Conservation (phyloP, 345 rosid species). For the Tarenaya hassleriana region DNA sequence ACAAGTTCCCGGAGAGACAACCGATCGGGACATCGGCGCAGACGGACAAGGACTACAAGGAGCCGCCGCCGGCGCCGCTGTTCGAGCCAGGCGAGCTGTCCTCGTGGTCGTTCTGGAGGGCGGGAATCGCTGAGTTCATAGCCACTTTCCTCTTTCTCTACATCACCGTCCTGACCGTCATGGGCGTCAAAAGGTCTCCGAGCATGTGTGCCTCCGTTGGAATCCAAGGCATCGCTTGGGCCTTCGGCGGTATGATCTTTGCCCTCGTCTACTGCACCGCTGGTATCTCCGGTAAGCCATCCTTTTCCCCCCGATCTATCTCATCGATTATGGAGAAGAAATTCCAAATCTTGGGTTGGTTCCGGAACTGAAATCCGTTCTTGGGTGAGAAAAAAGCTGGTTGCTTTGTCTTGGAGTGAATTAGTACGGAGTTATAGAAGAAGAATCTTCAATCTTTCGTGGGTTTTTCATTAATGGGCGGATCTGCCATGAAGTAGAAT, state of each 20-base stretch:
- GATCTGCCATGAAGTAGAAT: too few species aligned
- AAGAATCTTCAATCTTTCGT: too few species aligned
- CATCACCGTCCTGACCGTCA: conserved; percentile 39
- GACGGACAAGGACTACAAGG: conserved; percentile 43
- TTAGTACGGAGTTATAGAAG: too few species aligned
- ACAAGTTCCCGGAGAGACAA: conserved; percentile 42
- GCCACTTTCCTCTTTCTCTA: conserved; percentile 41
- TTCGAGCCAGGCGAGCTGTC: conserved; percentile 36
- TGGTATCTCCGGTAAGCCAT: conserved; percentile 37
- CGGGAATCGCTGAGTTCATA: conserved; percentile 42
- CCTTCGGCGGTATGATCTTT: conserved; percentile 48
- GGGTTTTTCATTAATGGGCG: too few species aligned
- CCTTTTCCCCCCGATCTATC: neutral
- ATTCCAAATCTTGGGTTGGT: neutral
- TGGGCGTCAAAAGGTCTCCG: conserved; percentile 35
- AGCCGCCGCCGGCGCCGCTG: conserved; percentile 43
- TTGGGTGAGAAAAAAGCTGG: too few species aligned
- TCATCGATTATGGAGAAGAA: conserved; percentile 3
- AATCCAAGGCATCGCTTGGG: conserved; percentile 45
- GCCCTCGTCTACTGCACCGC: conserved; percentile 47
- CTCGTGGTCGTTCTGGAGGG: conserved; percentile 43
- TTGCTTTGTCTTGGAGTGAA: too few species aligned
- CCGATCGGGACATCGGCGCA: conserved; percentile 45
- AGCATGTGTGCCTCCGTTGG: conserved; percentile 41
- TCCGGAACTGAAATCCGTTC: conserved; percentile 1